These are phyloP conservation scores for Huntiella decipiens DNA, from an alignment of 2,329 filamentous ascomycete species.

Conservation along the genomic window DNA sequence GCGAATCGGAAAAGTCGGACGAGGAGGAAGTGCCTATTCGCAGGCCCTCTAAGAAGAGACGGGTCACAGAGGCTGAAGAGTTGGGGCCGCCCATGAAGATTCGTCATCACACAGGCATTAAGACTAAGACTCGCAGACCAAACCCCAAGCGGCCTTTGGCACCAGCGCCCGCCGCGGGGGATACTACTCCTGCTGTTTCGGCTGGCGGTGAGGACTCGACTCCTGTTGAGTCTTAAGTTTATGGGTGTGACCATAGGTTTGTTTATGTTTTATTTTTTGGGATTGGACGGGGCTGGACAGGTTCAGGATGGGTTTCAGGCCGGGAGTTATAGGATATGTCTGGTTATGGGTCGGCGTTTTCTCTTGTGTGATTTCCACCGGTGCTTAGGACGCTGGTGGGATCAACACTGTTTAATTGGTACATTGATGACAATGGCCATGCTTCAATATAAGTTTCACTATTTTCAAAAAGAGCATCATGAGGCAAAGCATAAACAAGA, in stretches of 20 bases:
- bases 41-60: constrained; percentile 9
- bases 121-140: constrained; percentile 8
- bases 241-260: background rate
- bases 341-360: background rate
- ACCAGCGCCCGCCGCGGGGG: constrained; percentile 1
- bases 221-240: background rate
- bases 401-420: too few relatives aligned
- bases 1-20: constrained; percentile 12
- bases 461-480: too few relatives aligned
- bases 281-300: background rate
- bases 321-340: background rate
- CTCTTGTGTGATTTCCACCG: background rate
- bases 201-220: background rate
- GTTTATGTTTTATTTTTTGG: background rate
- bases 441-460: too few relatives aligned
- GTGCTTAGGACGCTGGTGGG: background rate
- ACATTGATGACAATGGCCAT: too few relatives aligned
- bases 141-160: constrained; percentile 5
- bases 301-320: too few relatives aligned
- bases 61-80: constrained; percentile 18
- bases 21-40: constrained; percentile 5
- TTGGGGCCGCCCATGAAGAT: constrained; percentile 18
- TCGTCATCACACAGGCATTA: constrained; percentile 13
- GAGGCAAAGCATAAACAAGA: too few relatives aligned
- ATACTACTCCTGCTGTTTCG: background rate